Conservation (phyloP, 345 rosid genomes). For the Citrus trifoliata region DNA sequence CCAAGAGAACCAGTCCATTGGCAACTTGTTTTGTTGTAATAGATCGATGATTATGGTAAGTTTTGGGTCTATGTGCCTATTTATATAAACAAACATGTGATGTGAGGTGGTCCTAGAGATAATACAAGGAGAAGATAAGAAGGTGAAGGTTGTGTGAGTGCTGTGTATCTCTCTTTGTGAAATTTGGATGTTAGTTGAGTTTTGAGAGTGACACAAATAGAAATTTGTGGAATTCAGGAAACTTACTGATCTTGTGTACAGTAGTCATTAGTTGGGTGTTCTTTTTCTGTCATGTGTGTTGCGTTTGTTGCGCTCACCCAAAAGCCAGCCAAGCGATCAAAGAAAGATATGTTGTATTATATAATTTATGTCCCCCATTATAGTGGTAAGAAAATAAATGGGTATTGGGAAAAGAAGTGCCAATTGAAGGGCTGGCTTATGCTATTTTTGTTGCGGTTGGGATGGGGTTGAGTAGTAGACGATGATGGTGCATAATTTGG, state of each 20-base stretch:
- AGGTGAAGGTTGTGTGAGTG: constrained; percentile 2
- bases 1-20: constrained; percentile 95
- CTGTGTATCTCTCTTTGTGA: neutral
- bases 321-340: no score
- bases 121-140: constrained; percentile 17
- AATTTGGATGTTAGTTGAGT: constrained; percentile 40
- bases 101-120: constrained; percentile 21
- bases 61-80: no score
- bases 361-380: neutral
- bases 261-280: neutral
- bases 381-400: neutral
- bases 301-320: neutral
- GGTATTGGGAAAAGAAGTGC: neutral
- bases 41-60: neutral
- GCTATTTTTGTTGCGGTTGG: neutral
- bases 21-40: neutral
- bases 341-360: no score
- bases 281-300: neutral
- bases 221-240: constrained; percentile 12
- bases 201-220: constrained; percentile 25
- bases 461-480: neutral
- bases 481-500: neutral
- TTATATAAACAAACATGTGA: neutral
- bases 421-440: neutral
- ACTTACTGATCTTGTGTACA: neutral